Evolutionary conservation across 306 rosid genomes (phyloP).

Genomic region (Arachis hypogaea): DNA sequence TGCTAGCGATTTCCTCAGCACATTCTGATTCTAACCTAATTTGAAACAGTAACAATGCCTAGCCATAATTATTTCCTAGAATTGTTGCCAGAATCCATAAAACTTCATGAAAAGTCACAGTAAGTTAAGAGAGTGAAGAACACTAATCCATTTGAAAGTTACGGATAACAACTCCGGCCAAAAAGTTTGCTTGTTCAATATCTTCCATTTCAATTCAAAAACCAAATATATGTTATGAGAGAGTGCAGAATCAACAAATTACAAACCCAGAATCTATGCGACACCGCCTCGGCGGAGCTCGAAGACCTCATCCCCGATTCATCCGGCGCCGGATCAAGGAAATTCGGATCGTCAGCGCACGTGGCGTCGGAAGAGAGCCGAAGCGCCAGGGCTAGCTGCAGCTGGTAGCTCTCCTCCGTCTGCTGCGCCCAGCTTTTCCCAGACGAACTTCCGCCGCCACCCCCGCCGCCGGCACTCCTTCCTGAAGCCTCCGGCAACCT

Average conservation of each 20-base stretch:
- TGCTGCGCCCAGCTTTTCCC: constrained; percentile 99
- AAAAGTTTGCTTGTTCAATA: neutral
- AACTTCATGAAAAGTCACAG: neutral
- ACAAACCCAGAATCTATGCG: constrained; percentile 93
- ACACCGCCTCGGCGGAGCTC: constrained; percentile 60
- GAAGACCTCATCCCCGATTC: constrained; percentile 53
- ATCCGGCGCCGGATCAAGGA: constrained; percentile 74
- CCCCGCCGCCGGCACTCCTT: constrained; percentile 45
- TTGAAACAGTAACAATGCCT: neutral
- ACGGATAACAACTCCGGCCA: neutral
- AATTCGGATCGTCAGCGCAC: constrained; percentile 92
- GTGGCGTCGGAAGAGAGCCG: constrained; percentile 87
- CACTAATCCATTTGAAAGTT: neutral
- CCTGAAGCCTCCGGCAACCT: constrained; percentile 53
- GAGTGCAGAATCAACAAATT: constrained; percentile 18
- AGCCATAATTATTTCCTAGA: neutral
- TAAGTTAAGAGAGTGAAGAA: neutral
- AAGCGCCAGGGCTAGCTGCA: constrained; percentile 88
- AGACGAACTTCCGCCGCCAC: constrained; percentile 37
- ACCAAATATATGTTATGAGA: neutral
- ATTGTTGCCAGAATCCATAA: neutral
- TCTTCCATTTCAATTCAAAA: neutral
- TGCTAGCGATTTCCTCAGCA: neutral
- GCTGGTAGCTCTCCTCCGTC: constrained; percentile 97
- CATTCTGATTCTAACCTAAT: neutral